Conservation (phyloP, 306 rosid genomes). For the Carpinus fangiana region DNA sequence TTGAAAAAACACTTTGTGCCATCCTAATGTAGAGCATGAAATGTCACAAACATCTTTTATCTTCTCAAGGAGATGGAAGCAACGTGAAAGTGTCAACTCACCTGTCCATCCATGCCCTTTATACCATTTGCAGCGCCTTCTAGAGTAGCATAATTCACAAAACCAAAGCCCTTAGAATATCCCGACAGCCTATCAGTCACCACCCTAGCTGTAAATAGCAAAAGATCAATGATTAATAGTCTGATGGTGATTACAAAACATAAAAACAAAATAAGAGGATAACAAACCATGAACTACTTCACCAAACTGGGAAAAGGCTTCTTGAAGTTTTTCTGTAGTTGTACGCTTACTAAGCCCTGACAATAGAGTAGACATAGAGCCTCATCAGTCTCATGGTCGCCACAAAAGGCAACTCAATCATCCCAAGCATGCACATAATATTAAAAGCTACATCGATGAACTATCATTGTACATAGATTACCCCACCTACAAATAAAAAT, state of each 20-base stretch:
- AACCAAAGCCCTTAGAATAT: conserved; percentile 92
- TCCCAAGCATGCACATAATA: neutral
- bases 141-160: conserved; percentile 73
- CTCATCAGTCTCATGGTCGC: neutral
- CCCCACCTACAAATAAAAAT: neutral
- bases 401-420: neutral
- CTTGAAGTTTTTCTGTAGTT: conserved; percentile 65
- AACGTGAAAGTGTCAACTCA: conserved; percentile 23
- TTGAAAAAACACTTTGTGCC: neutral
- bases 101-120: conserved; percentile 98
- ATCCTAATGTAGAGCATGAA: neutral
- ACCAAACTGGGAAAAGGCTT: conserved; percentile 80
- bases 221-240: neutral
- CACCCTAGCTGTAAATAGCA: conserved; percentile 69
- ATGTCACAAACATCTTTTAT: neutral
- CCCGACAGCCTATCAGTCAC: conserved; percentile 90
- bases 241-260: neutral
- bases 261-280: neutral
- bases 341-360: conserved; percentile 95
- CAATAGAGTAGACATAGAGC: conserved; percentile 9
- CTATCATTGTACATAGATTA: neutral
- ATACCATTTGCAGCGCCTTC: conserved; percentile 89
- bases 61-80: neutral
- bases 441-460: neutral
- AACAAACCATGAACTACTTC: conserved; percentile 73